phyloP scores from a whole-genome alignment of 1,284 basidiomycete species.

The Trichosporon ovoides region DNA sequence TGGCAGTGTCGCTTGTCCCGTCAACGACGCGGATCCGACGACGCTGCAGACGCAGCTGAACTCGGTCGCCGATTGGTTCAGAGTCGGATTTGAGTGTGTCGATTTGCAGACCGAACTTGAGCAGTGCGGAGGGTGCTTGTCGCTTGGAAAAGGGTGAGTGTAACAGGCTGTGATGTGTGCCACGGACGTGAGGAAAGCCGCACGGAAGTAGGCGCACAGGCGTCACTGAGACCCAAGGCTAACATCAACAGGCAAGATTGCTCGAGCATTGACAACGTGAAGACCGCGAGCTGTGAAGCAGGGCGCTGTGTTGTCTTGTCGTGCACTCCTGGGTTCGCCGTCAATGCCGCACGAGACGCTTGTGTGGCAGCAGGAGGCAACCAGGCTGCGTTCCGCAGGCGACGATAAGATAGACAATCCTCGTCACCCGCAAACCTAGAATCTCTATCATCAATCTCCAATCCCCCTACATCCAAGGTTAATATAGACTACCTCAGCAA shows the following conservation, averaged over 20 bases:
- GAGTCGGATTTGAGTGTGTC: slow-evolving; percentile 49
- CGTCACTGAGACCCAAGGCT: too few species aligned
- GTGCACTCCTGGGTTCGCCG: slow-evolving; percentile 46
- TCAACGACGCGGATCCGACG: slow-evolving; percentile 28
- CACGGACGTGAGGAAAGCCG: too few species aligned
- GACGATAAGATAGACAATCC: background rate
- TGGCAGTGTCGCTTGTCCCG: slow-evolving; percentile 44
- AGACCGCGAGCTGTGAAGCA: slow-evolving; percentile 42
- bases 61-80: slow-evolving; percentile 48
- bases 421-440: too few species aligned
- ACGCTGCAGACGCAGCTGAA: slow-evolving; percentile 34
- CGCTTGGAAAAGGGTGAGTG: slow-evolving; percentile 46
- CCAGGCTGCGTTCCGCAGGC: slow-evolving; percentile 1
- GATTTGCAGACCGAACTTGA: slow-evolving; percentile 47
- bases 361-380: slow-evolving; percentile 25
- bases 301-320: slow-evolving; percentile 42
- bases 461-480: too few species aligned
- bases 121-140: slow-evolving; percentile 48
- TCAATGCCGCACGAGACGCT: slow-evolving; percentile 34
- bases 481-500: too few species aligned
- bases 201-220: too few species aligned
- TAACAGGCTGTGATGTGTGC: too few species aligned
- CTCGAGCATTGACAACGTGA: slow-evolving; percentile 43
- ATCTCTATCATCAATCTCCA: too few species aligned
- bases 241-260: slow-evolving; percentile 45